These are phyloP conservation scores for Talaromyces islandicus DNA, from an alignment of 2,329 filamentous ascomycete species.

Conservation along the genomic window DNA sequence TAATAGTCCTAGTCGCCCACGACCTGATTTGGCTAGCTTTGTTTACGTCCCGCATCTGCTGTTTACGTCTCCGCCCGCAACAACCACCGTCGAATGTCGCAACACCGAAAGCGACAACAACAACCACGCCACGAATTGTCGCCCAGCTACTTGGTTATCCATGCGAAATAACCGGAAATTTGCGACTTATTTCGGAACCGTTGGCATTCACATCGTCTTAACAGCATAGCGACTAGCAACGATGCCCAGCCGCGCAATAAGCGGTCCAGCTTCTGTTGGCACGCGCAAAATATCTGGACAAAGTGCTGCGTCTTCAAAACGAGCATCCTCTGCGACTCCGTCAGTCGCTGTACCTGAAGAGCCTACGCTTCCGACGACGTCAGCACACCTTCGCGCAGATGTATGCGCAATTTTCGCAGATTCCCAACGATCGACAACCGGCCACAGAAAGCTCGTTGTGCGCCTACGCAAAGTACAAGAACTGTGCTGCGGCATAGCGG, in stretches of 20 bases:
- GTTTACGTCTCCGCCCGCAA: slow-evolving; percentile 23
- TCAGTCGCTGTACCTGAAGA: slow-evolving; percentile 59
- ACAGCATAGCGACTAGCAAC: slow-evolving; percentile 8
- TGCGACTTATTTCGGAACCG: background rate
- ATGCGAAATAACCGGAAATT: background rate
- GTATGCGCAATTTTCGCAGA: slow-evolving; percentile 69
- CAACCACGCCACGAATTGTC: background rate
- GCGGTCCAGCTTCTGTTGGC: slow-evolving; percentile 30
- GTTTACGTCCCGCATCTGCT: slow-evolving; percentile 31
- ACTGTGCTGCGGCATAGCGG: slow-evolving; percentile 59
- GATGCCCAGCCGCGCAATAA: slow-evolving; percentile 37
- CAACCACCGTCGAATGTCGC: slow-evolving; percentile 3
- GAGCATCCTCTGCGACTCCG: slow-evolving; percentile 51
- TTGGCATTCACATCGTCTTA: background rate
- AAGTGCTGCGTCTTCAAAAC: slow-evolving; percentile 84
- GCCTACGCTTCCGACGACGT: slow-evolving; percentile 29
- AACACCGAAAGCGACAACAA: background rate
- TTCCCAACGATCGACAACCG: slow-evolving; percentile 82
- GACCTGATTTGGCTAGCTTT: slow-evolving; percentile 11
- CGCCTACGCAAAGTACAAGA: slow-evolving; percentile 88
- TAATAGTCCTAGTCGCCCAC: no score
- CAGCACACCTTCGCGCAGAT: slow-evolving; percentile 61
- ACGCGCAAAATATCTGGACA: slow-evolving; percentile 41
- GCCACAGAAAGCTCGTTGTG: slow-evolving; percentile 83
- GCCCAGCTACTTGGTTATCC: background rate